Evolutionary conservation across 768 basidiomycete species (phyloP).

Genomic region (Mrakia blollopis): DNA sequence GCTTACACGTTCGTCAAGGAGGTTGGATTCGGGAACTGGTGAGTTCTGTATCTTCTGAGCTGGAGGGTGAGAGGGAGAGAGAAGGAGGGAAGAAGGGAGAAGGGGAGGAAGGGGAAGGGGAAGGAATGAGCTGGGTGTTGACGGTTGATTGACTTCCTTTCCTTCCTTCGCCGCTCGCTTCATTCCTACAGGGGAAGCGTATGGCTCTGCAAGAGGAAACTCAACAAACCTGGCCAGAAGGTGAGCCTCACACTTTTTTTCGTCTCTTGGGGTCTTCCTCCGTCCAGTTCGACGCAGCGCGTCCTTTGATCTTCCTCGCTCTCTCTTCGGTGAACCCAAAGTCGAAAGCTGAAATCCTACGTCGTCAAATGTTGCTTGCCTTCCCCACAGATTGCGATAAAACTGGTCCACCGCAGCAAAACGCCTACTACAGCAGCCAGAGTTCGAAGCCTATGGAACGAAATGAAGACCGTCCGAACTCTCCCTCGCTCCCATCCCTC

Average conservation of each 20-base stretch:
- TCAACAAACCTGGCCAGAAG: constrained; percentile 12
- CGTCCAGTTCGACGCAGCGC: no score
- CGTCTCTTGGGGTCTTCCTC: no score
- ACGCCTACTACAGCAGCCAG: constrained; percentile 79
- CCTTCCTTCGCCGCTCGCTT: background rate
- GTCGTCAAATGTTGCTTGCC: background rate
- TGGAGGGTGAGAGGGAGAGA: no score
- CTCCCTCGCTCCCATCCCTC: constrained; percentile 59
- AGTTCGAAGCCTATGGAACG: constrained; percentile 91
- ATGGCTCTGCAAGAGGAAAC: constrained; percentile 28
- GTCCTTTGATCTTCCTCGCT: background rate
- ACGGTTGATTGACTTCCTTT: background rate
- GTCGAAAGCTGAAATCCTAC: no score
- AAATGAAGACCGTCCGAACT: constrained; percentile 62
- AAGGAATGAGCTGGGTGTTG: background rate
- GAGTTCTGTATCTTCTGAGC: no score
- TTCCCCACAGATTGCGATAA: constrained; percentile 64
- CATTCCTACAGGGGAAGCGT: background rate
- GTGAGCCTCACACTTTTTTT: background rate
- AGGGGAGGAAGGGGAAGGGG: background rate
- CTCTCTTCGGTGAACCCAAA: background rate
- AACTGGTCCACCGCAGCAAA: constrained; percentile 80
- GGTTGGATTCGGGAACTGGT: constrained; percentile 15
- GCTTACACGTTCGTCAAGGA: constrained; percentile 16
- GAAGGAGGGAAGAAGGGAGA: no score